Conservation (phyloP, 768 basidiomycete species). For the Mycena kentingensis region DNA sequence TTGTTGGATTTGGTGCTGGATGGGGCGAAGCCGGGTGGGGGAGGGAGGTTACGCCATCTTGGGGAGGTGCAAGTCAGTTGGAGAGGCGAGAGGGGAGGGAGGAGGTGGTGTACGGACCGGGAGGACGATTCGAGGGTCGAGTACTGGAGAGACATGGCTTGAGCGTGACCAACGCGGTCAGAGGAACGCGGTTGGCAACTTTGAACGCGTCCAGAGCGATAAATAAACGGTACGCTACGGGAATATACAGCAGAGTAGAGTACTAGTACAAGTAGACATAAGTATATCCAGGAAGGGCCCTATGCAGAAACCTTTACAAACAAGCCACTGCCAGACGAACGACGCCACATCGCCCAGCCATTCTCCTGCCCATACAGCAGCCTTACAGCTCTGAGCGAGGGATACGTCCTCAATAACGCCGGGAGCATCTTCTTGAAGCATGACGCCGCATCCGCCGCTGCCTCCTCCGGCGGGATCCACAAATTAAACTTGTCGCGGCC, state of each 20-base stretch:
- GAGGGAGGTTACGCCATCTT: constrained; percentile 66
- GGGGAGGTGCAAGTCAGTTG: neutral
- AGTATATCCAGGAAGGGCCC: too few relatives aligned
- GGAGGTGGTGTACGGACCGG: constrained; percentile 31
- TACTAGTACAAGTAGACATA: too few relatives aligned
- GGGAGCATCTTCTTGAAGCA: constrained; percentile 13
- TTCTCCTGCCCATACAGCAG: constrained; percentile 14
- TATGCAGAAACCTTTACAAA: constrained; percentile 12
- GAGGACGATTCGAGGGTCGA: constrained; percentile 42
- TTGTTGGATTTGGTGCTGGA: constrained; percentile 36
- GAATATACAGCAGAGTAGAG: too few relatives aligned
- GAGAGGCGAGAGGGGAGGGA: neutral
- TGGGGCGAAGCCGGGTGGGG: constrained; percentile 69
- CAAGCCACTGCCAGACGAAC: constrained; percentile 8
- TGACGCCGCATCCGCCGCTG: constrained; percentile 13
- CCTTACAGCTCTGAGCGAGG: constrained; percentile 5
- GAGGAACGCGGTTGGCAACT: too few relatives aligned
- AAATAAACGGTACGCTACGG: too few relatives aligned
- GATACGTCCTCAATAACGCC: constrained; percentile 5
- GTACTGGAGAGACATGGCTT: constrained; percentile 36
- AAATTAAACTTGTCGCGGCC: constrained; percentile 21
- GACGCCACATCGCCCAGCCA: constrained; percentile 10
- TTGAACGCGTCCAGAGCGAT: too few relatives aligned
- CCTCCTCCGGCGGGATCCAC: constrained; percentile 20
- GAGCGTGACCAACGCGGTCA: too few relatives aligned